phyloP scores from a whole-genome alignment of 257 asterid species.

The Jaltomata sinuosa region DNA sequence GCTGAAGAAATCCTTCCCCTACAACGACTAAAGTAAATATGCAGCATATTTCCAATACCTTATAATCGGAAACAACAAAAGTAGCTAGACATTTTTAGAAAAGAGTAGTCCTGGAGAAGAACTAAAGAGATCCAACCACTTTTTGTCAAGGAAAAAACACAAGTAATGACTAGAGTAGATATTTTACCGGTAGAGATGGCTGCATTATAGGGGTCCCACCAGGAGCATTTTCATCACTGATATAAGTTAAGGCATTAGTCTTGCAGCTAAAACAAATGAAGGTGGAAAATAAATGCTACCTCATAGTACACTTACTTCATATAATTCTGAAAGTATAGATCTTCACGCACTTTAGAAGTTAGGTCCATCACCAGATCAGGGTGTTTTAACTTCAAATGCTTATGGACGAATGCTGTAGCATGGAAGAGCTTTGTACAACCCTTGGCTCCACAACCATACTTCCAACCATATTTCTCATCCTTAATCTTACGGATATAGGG shows the following conservation, averaged over 20 bases:
- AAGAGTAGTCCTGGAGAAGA: not conserved
- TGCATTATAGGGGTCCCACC: slow-evolving; percentile 90
- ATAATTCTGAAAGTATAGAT: slow-evolving; percentile 77
- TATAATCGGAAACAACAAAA: not conserved
- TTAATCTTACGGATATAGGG: slow-evolving; percentile 85
- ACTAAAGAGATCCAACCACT: not conserved
- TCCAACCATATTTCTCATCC: slow-evolving; percentile 99
- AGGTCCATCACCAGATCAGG: slow-evolving; percentile 62
- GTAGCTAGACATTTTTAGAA: not conserved
- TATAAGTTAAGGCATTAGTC: slow-evolving; percentile 11
- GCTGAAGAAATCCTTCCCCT: not conserved
- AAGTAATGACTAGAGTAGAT: not conserved
- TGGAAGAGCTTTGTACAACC: slow-evolving; percentile 97
- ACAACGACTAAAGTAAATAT: not conserved
- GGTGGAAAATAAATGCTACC: not conserved
- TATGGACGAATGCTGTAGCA: slow-evolving; percentile 81
- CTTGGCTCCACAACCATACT: slow-evolving; percentile 98
- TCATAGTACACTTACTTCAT: slow-evolving; percentile 55
- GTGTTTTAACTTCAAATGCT: slow-evolving; percentile 90
- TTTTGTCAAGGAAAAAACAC: not conserved
- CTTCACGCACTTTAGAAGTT: slow-evolving; percentile 79
- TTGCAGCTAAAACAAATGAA: not conserved
- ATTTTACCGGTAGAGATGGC: slow-evolving; percentile 63
- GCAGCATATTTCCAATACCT: not conserved
- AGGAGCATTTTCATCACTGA: slow-evolving; percentile 92